These are phyloP conservation scores for Effrenium voratum DNA, from an alignment of 73 alveolate species.

Conservation along the genomic window DNA sequence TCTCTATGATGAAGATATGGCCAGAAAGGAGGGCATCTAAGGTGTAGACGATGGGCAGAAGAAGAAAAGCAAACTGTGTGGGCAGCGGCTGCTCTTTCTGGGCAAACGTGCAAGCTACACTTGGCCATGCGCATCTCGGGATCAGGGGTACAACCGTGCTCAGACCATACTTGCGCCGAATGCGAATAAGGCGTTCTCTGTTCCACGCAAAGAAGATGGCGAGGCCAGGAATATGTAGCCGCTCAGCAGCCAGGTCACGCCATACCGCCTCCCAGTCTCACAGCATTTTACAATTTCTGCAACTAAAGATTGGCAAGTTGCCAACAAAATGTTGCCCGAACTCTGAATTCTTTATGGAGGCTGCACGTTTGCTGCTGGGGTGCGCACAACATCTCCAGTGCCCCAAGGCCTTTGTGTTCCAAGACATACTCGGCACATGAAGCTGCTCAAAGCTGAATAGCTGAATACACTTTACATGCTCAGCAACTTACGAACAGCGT, in stretches of 20 bases:
- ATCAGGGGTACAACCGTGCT: background rate
- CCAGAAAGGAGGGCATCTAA: background rate
- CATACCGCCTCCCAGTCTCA: constrained; percentile 39
- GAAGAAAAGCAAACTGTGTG: background rate
- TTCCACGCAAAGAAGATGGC: constrained; percentile 17
- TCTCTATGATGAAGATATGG: background rate
- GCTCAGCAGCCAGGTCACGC: constrained; percentile 28
- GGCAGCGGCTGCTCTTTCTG: constrained; percentile 43
- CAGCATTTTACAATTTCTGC: too few species aligned
- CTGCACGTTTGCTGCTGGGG: too few species aligned
- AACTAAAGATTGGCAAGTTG: too few species aligned
- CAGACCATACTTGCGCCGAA: background rate
- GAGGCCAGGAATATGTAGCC: constrained; percentile 43
- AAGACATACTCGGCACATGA: too few species aligned
- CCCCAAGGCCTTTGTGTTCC: too few species aligned
- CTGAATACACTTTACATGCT: too few species aligned
- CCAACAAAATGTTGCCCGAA: too few species aligned
- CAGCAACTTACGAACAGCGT: constrained; percentile 9
- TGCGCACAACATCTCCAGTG: background rate
- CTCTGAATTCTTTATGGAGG: too few species aligned
- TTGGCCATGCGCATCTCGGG: background rate
- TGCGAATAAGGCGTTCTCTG: background rate
- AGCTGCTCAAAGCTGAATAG: too few species aligned
- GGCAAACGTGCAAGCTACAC: background rate
- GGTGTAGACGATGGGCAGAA: constrained; percentile 11